Percentiles rank a stretch among this genome's conserved stretches.
phyloP scores from a whole-genome alignment of 164 flowering plant species.

The Dillenia suffruticosa region DNA sequence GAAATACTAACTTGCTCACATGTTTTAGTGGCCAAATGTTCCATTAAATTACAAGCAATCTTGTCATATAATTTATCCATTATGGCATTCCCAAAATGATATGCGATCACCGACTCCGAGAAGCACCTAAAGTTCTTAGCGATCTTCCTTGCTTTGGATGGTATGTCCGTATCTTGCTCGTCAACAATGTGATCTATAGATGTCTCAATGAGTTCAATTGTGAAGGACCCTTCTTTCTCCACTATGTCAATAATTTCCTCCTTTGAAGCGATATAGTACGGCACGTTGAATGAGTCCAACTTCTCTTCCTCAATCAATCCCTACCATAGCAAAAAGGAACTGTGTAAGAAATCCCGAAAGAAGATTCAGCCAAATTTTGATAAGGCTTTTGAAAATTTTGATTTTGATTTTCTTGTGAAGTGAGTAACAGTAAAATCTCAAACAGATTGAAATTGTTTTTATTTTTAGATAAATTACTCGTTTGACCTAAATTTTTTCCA shows the following conservation, averaged over 20 bases:
- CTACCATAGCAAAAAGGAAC: neutral
- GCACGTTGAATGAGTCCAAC: conserved; percentile 19
- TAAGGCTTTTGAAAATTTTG: too few relatives aligned
- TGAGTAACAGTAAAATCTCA: too few relatives aligned
- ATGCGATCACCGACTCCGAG: conserved; percentile 3
- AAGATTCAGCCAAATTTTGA: too few relatives aligned
- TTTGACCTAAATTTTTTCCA: too few relatives aligned
- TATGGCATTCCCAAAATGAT: conserved; percentile 8
- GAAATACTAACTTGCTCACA: too few relatives aligned
- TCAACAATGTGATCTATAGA: neutral
- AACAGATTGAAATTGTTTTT: too few relatives aligned
- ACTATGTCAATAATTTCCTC: conserved; percentile 16
- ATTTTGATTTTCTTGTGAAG: too few relatives aligned
- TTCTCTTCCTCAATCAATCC: conserved; percentile 21
- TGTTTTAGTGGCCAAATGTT: neutral
- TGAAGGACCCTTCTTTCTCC: conserved; percentile 20
- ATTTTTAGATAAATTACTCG: too few relatives aligned
- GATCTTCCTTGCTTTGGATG: neutral
- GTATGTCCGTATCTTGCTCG: neutral
- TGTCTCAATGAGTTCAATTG: conserved; percentile 1
- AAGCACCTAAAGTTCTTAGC: conserved; percentile 4
- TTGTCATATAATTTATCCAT: conserved; percentile 5
- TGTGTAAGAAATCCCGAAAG: too few relatives aligned
- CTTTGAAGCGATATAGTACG: conserved; percentile 12
- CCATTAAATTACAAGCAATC: neutral